Evolutionary conservation across 2,329 filamentous ascomycete species (phyloP).

Genomic region (Diplodia corticola): DNA sequence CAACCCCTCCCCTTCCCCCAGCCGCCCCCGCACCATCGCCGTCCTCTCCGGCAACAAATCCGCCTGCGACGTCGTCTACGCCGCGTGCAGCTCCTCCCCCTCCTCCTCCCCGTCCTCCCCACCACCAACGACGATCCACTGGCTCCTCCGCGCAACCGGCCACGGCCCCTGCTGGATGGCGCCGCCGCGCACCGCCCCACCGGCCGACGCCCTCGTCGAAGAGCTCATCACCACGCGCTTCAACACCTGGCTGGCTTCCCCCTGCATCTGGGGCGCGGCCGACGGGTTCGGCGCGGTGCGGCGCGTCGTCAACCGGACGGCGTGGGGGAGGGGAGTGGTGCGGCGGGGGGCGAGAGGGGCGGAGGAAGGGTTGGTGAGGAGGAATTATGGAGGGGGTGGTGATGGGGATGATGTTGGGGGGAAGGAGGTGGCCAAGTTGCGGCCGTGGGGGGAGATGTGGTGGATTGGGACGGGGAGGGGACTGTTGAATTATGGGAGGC

Average conservation of each 20-base stretch:
- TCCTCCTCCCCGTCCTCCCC: no score
- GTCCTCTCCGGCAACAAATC: slow-evolving; percentile 65
- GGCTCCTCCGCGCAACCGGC: slow-evolving; percentile 58
- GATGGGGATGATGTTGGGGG: no score
- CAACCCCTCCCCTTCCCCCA: slow-evolving; percentile 39
- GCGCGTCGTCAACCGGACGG: slow-evolving; percentile 59
- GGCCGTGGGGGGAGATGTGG: slow-evolving; percentile 44
- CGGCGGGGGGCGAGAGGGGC: slow-evolving; percentile 59
- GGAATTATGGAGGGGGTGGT: slow-evolving; percentile 47
- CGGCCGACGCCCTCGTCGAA: slow-evolving; percentile 68
- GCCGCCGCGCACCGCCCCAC: slow-evolving; percentile 62
- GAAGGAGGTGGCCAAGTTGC: slow-evolving; percentile 42
- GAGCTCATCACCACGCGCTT: slow-evolving; percentile 66
- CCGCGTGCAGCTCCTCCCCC: slow-evolving; percentile 36
- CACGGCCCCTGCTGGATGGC: slow-evolving; percentile 62
- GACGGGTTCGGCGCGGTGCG: slow-evolving; percentile 60
- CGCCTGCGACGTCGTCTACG: slow-evolving; percentile 63
- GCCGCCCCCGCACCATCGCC: slow-evolving; percentile 45
- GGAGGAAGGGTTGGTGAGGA: slow-evolving; percentile 52
- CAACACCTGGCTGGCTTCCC: slow-evolving; percentile 69
- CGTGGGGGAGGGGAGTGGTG: slow-evolving; percentile 57
- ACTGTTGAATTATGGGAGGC: slow-evolving; percentile 60
- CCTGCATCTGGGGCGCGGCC: slow-evolving; percentile 68
- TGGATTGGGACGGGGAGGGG: slow-evolving; percentile 59
- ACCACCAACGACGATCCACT: slow-evolving; percentile 51